Evolutionary conservation across 805 yeast genomes (phyloP).

Genomic region (Diddensiella caesifluorescens): DNA sequence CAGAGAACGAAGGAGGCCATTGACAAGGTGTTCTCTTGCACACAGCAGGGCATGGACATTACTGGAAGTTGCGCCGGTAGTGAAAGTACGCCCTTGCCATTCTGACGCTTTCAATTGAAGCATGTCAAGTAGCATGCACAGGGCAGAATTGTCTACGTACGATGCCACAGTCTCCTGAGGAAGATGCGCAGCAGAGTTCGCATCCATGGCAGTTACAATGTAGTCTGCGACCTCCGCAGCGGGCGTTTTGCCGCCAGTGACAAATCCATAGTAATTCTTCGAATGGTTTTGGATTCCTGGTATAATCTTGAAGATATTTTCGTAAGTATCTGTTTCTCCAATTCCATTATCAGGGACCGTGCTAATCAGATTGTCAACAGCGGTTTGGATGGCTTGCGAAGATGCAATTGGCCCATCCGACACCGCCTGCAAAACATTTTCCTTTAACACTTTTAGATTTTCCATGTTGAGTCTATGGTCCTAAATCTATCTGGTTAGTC

Average conservation of each 20-base stretch:
- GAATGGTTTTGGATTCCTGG: conserved; percentile 21
- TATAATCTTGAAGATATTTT: conserved; percentile 8
- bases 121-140: conserved; percentile 18
- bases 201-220: conserved; percentile 18
- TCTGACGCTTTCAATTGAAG: conserved; percentile 11
- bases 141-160: conserved; percentile 13
- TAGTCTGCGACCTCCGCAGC: conserved; percentile 25
- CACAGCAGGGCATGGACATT: conserved; percentile 20
- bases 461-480: neutral
- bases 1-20: neutral
- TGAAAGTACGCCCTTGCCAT: conserved; percentile 18
- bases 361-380: neutral
- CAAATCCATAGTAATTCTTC: conserved; percentile 22
- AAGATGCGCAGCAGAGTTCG: conserved; percentile 14
- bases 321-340: conserved; percentile 2
- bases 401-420: conserved; percentile 1
- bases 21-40: conserved; percentile 19
- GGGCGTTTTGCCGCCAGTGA: conserved; percentile 25
- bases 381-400: neutral
- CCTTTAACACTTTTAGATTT: neutral
- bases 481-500: too few relatives aligned
- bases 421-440: neutral
- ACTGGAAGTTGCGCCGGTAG: conserved; percentile 27
- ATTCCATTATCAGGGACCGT: conserved; percentile 1
- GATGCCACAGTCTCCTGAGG: conserved; percentile 15